These are phyloP conservation scores for Lepidium didymum DNA, from an alignment of 345 rosid species.

Conservation along the genomic window DNA sequence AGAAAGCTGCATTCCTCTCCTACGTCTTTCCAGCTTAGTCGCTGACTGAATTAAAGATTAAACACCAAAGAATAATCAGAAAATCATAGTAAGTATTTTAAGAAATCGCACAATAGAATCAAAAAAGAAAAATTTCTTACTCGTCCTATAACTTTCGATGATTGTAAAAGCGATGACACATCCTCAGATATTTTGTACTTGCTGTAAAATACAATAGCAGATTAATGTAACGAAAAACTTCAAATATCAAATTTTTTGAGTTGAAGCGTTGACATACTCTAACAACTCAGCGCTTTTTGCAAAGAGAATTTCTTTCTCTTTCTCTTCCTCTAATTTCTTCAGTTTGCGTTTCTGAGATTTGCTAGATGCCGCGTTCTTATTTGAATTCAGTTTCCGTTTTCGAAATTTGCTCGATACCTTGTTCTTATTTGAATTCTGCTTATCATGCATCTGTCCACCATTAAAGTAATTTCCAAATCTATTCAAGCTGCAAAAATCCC, in stretches of 20 bases:
- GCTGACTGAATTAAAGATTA: constrained; percentile 39
- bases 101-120: background rate
- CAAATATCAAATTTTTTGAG: background rate
- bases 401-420: constrained; percentile 44
- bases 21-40: constrained; percentile 53
- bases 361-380: constrained; percentile 28
- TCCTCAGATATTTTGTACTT: constrained; percentile 61
- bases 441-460: constrained; percentile 19
- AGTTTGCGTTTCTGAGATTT: constrained; percentile 63
- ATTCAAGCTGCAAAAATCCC: background rate
- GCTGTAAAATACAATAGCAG: constrained; percentile 31
- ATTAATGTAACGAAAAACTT: background rate
- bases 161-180: constrained; percentile 53
- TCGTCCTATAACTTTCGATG: constrained; percentile 54
- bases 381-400: constrained; percentile 47
- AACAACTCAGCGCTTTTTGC: constrained; percentile 43
- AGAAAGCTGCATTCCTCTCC: constrained; percentile 47
- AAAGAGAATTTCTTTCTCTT: constrained; percentile 38
- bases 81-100: background rate
- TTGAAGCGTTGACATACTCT: constrained; percentile 38
- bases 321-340: constrained; percentile 79
- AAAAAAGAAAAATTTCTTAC: constrained; percentile 35
- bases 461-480: background rate
- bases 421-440: constrained; percentile 8
- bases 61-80: constrained; percentile 1